Conservation (phyloP, 2,329 filamentous ascomycete genomes). For the Colletotrichum truncatum region DNA sequence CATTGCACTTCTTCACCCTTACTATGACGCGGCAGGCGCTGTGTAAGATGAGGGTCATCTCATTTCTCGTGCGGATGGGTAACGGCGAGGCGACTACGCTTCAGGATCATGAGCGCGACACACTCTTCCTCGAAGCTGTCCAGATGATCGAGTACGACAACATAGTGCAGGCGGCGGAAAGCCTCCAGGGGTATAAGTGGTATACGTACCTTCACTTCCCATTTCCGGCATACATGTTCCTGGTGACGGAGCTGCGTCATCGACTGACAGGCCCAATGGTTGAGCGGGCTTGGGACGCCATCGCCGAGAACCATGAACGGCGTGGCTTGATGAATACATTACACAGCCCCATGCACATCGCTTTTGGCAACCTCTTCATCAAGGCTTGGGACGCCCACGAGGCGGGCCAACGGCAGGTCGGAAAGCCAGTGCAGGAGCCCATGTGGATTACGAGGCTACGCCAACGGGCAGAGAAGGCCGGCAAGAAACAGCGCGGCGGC, state of each 20-base stretch:
- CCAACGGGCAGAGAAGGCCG: slow-evolving; percentile 50
- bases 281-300: slow-evolving; percentile 67
- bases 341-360: slow-evolving; percentile 65
- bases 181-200: slow-evolving; percentile 64
- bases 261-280: slow-evolving; percentile 63
- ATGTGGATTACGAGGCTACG: slow-evolving; percentile 57
- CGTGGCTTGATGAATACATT: slow-evolving; percentile 58
- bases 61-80: slow-evolving; percentile 60
- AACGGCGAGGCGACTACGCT: slow-evolving; percentile 48
- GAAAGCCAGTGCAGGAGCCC: slow-evolving; percentile 52
- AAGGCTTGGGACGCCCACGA: slow-evolving; percentile 71
- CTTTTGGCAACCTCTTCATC: slow-evolving; percentile 66
- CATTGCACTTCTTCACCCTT: slow-evolving; percentile 66
- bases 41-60: slow-evolving; percentile 65
- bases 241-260: slow-evolving; percentile 63
- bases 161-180: slow-evolving; percentile 59
- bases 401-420: slow-evolving; percentile 54
- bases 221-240: slow-evolving; percentile 69
- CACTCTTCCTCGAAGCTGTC: slow-evolving; percentile 62
- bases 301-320: slow-evolving; percentile 63
- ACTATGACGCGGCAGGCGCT: slow-evolving; percentile 65
- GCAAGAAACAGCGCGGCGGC: slow-evolving; percentile 33
- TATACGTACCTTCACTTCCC: slow-evolving; percentile 69
- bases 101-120: slow-evolving; percentile 58
- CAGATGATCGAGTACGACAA: slow-evolving; percentile 69